phyloP scores from a whole-genome alignment of 768 basidiomycete species.

The Rhizopogon vesiculosus region DNA sequence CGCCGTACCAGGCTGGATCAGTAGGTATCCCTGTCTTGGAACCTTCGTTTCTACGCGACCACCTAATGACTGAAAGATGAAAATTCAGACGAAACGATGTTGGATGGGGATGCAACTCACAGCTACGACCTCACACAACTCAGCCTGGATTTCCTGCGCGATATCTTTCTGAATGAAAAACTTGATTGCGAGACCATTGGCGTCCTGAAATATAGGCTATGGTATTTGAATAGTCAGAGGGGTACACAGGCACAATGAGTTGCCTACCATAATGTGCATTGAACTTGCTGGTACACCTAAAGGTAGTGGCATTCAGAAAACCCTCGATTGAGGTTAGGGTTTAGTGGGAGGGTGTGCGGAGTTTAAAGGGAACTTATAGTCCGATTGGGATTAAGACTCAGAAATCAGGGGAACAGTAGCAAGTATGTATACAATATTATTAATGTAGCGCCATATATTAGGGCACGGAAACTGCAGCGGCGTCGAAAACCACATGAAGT shows the following conservation, averaged over 20 bases:
- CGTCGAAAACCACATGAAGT: no score
- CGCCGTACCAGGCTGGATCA: constrained; percentile 60
- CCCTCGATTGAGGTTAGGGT: constrained; percentile 30
- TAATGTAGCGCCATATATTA: no score
- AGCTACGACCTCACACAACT: constrained; percentile 70
- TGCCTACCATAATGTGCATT: constrained; percentile 3
- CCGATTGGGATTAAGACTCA: no score
- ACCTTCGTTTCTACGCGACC: constrained; percentile 77
- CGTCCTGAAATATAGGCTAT: constrained; percentile 72
- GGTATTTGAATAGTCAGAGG: not conserved
- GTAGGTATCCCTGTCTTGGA: constrained; percentile 69
- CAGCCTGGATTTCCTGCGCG: constrained; percentile 59
- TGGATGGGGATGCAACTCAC: constrained; percentile 29
- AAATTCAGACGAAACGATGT: constrained; percentile 4
- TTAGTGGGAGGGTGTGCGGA: constrained; percentile 8
- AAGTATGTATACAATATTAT: no score
- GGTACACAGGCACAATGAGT: not conserved
- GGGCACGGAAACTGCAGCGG: no score
- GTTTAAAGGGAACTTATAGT: not conserved
- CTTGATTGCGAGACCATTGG: constrained; percentile 63
- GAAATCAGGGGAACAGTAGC: no score
- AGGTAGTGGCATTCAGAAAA: constrained; percentile 11
- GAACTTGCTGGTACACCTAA: constrained; percentile 1
- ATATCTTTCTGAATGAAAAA: constrained; percentile 85
- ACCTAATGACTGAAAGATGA: constrained; percentile 50